Percentiles rank a stretch among this genome's conserved stretches.
These are phyloP conservation scores for Aphanomyces stellatus DNA, from an alignment of 352 stramenopile species.

Conservation along the genomic window DNA sequence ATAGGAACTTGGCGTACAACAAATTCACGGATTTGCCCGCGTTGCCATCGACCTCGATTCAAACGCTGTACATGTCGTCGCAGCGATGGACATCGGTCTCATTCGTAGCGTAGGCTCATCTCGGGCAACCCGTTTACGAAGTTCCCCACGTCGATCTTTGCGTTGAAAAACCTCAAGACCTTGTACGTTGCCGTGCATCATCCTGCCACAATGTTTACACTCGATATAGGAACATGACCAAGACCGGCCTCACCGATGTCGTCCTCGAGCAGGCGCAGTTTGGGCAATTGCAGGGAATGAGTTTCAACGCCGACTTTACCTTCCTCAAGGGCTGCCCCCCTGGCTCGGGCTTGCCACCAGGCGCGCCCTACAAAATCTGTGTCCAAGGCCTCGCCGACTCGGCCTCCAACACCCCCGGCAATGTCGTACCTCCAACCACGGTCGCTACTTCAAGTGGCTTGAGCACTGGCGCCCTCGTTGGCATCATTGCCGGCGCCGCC, in stretches of 20 bases:
- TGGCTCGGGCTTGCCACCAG: conserved; percentile 6
- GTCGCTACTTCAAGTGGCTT: conserved; percentile 18
- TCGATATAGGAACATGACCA: conserved; percentile 25
- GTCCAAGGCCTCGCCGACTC: conserved; percentile 4
- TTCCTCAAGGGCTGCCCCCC: conserved; percentile 22
- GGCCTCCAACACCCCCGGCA: neutral
- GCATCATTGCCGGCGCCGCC: conserved; percentile 29
- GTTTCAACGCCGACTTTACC: conserved; percentile 36
- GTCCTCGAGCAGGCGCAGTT: conserved; percentile 33
- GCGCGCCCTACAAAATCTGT: neutral
- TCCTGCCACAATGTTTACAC: conserved; percentile 23
- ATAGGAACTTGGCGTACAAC: conserved; percentile 34
- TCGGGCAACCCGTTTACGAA: neutral
- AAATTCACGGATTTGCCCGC: conserved; percentile 32
- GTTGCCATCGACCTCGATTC: neutral
- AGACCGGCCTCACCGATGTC: conserved; percentile 51
- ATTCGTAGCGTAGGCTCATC: neutral
- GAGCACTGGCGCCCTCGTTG: conserved; percentile 32
- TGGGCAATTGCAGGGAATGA: conserved; percentile 30
- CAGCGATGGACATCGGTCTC: neutral
- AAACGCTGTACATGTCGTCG: conserved; percentile 9
- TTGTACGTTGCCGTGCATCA: neutral
- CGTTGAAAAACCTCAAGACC: neutral
- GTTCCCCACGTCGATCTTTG: too few species aligned
- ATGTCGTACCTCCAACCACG: conserved; percentile 21